Evolutionary conservation across 352 stramenopile species (phyloP), one percentile per base, ranked within the genome.

Genomic region (Pythium folliculosum): DNA sequence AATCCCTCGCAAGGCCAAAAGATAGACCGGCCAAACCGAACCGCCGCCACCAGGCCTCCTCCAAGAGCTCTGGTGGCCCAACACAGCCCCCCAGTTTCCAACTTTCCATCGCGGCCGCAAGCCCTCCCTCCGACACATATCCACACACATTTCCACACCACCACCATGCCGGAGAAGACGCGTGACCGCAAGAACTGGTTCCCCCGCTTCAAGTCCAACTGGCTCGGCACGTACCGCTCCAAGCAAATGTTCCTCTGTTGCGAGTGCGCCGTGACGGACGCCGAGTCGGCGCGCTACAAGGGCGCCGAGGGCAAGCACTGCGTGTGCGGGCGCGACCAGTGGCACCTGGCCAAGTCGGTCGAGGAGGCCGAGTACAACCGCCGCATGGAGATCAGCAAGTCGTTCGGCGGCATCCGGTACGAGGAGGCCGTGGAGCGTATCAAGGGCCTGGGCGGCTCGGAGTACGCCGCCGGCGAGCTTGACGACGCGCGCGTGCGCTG

Each of bases 211-310:
- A 95, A 95, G 69, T 94, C 85, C 47, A 95, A 92, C 53, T 91
- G 85, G 82, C 73, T 93, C n/a, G 87, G 87, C 64, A 92, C 82
- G 27, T 95, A 90, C 68, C 85, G 87, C 47, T 92, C 84, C 65
- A 93, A 91, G 79, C 81, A 92, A 72, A 93, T 93, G 84, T 95
- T 92, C 68, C 66, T 77, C 25, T 93, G 86, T 70, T 95, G 87
- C 52, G 87, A 95, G 71, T 95, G 87, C 64, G 86, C 82, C 9
- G 80, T 94, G 35, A 71, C 73, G 27, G 67, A 80, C 65, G 65
- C 62, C 63, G 53, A 69, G 38, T 75, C 67, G 19, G 70, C 75
- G 49, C 77, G 82, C 32, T 94, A 92, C 77, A 93, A 93, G 55
- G 84, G 83, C 19, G 78, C 87, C 3, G 86, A 94, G 61, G 85